Evolutionary conservation across 1,284 basidiomycete genomes (phyloP), one percentile per base, ranked within the genome.

Genomic region (Earliella scabrosa): DNA sequence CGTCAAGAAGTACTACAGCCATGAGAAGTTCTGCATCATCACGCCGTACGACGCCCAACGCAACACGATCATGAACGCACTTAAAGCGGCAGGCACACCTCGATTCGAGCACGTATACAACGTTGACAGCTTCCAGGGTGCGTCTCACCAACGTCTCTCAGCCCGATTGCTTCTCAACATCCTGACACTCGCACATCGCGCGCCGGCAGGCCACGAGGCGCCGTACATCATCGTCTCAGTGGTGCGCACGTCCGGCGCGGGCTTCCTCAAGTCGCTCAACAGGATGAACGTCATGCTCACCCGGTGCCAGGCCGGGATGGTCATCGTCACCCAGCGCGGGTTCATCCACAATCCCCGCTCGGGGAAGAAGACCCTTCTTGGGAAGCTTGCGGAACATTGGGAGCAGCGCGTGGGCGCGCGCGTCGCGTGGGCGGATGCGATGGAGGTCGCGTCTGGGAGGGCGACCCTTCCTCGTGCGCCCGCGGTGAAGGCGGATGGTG

Each of bases 1-100:
- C 8, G 73, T 79, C 6, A 69, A 64, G 27, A 52, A 67, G 7
- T 77, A 79, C 61, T 57, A 62, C 47, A 29, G 24, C 9, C 34
- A 34, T 2, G 23, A n/a, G 1, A 67, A 73, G 0, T 89, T 77
- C 65, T 78, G 78, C 41, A 80, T 90, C 50, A 85, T 91, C 44
- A 90, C 87, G 6, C 87, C 87, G 0, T 90, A 90, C 77, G 86
- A 87, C 65, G 79, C 75, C 3, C 88, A 90, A 66, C 77, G 85
- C 13, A 75, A 67, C 41, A 48, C 71, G 13, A 77, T 90, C 64
- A 82, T 86, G 60, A 58, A 71, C 1, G 60, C 52, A 6, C 75
- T 90, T 66, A 79, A 82, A 55, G 52, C 67, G 40, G 18, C 0
- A 71, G 66, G 66, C 68, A 72, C 3, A 68, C 88, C 3, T 58